Percentiles rank a stretch among this genome's conserved stretches.
These are phyloP conservation scores for Deinandra increscens DNA, from an alignment of 129 eudicot species.

Conservation along the genomic window DNA sequence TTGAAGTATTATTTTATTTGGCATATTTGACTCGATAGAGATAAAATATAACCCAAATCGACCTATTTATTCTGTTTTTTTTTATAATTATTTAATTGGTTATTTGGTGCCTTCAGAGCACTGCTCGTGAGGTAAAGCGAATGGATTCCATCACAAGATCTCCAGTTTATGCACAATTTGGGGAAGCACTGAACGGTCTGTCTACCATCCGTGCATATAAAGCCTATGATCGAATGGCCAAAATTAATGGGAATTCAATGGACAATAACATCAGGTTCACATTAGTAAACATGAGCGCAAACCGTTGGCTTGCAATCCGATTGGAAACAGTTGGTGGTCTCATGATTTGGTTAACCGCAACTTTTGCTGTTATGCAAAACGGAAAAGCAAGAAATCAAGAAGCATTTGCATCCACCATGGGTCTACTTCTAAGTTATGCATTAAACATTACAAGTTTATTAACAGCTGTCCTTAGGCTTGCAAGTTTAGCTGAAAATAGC, in stretches of 20 bases:
- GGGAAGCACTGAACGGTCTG: constrained; percentile 92
- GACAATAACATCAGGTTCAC: constrained; percentile 90
- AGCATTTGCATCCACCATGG: constrained; percentile 96
- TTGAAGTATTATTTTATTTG: background rate
- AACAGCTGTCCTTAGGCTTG: constrained; percentile 71
- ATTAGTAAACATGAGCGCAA: constrained; percentile 74
- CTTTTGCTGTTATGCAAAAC: constrained; percentile 92
- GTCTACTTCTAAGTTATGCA: constrained; percentile 87
- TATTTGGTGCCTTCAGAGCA: constrained; percentile 52
- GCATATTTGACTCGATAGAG: background rate
- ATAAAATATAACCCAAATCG: background rate
- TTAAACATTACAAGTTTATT: constrained; percentile 74
- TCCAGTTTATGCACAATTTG: constrained; percentile 98
- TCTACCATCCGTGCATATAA: constrained; percentile 91
- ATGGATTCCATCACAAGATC: constrained; percentile 84
- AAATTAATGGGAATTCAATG: constrained; percentile 82
- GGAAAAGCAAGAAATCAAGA: constrained; percentile 73
- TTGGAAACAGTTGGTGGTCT: constrained; percentile 86
- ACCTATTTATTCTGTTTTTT: background rate
- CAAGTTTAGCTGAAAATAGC: constrained; percentile 93
- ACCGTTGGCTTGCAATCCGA: constrained; percentile 94
- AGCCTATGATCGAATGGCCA: constrained; percentile 88
- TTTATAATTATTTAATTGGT: background rate
- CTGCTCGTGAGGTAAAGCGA: constrained; percentile 96
- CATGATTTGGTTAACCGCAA: constrained; percentile 95